A percentile compares a stretch with the other conserved stretches of the same genome.
phyloP scores from a whole-genome alignment of 208 protist species.

The Crithidia thermophila region DNA sequence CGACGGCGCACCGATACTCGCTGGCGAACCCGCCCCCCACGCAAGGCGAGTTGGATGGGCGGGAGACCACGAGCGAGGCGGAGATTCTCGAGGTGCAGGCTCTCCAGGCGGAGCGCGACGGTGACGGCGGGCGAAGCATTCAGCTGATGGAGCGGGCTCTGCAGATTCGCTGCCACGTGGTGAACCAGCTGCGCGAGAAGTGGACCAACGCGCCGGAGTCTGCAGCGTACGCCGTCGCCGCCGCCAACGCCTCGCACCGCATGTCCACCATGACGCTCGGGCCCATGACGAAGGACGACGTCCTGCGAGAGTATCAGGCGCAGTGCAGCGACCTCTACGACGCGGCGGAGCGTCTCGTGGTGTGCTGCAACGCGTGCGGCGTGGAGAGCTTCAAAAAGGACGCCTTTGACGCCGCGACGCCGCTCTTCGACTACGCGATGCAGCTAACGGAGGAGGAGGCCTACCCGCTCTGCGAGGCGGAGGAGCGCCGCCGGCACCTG shows the following conservation, averaged over 20 bases:
- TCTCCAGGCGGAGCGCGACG: slow-evolving; percentile 47
- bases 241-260: slow-evolving; percentile 3
- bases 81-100: slow-evolving; percentile 68
- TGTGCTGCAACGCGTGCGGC: slow-evolving; percentile 71
- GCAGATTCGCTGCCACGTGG: slow-evolving; percentile 64
- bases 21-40: slow-evolving; percentile 36
- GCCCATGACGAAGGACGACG: slow-evolving; percentile 17
- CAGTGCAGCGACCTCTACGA: slow-evolving; percentile 53
- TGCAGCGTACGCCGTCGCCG: neutral
- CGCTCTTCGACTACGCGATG: slow-evolving; percentile 68
- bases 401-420: slow-evolving; percentile 59
- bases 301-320: slow-evolving; percentile 23
- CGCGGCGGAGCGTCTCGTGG: slow-evolving; percentile 75
- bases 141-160: slow-evolving; percentile 83
- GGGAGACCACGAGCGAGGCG: slow-evolving; percentile 68
- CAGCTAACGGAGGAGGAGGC: slow-evolving; percentile 69
- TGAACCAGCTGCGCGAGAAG: slow-evolving; percentile 30
- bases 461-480: slow-evolving; percentile 67
- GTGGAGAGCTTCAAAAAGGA: slow-evolving; percentile 80
- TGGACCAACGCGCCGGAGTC: slow-evolving; percentile 8
- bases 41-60: slow-evolving; percentile 40
- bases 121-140: slow-evolving; percentile 55
- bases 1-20: slow-evolving; percentile 35
- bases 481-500: slow-evolving; percentile 67
- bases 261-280: slow-evolving; percentile 15